These are phyloP conservation scores for Coix lacrymajobi DNA, from an alignment of 176 grass and related monocot genomes.

Conservation along the genomic window DNA sequence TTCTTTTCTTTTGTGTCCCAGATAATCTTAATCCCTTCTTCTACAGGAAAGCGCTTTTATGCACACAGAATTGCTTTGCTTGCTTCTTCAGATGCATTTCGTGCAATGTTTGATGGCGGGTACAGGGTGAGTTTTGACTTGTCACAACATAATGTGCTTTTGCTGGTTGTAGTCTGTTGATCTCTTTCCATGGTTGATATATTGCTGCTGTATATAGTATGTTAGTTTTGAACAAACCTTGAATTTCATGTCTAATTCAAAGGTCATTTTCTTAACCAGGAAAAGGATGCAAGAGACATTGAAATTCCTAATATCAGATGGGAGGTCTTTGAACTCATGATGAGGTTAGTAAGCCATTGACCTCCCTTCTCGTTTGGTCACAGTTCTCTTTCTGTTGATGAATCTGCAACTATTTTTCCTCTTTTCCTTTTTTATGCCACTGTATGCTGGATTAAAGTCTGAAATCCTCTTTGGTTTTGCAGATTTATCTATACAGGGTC, in stretches of 20 bases:
- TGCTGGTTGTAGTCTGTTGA: constrained; percentile 18
- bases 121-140: constrained; percentile 78
- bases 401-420: constrained; percentile 8
- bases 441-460: constrained; percentile 6
- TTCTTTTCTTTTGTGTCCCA: background rate
- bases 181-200: constrained; percentile 2
- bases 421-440: background rate
- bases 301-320: constrained; percentile 98
- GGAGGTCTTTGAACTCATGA: constrained; percentile 96
- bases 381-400: background rate
- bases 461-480: constrained; percentile 35
- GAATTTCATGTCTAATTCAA: constrained; percentile 1
- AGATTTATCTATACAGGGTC: constrained; percentile 99
- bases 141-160: background rate
- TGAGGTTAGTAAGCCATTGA: constrained; percentile 53
- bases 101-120: constrained; percentile 99
- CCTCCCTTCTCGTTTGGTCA: background rate
- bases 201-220: background rate
- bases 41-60: constrained; percentile 84
- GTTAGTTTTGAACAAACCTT: constrained; percentile 6
- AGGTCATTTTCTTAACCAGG: constrained; percentile 46
- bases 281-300: constrained; percentile 99
- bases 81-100: constrained; percentile 98
- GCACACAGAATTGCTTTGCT: constrained; percentile 98
- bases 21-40: constrained; percentile 4